Percentiles rank a stretch among this genome's conserved stretches.
phyloP scores from a whole-genome alignment of 2,329 filamentous ascomycete species.

The Nigrospora sphaerica region DNA sequence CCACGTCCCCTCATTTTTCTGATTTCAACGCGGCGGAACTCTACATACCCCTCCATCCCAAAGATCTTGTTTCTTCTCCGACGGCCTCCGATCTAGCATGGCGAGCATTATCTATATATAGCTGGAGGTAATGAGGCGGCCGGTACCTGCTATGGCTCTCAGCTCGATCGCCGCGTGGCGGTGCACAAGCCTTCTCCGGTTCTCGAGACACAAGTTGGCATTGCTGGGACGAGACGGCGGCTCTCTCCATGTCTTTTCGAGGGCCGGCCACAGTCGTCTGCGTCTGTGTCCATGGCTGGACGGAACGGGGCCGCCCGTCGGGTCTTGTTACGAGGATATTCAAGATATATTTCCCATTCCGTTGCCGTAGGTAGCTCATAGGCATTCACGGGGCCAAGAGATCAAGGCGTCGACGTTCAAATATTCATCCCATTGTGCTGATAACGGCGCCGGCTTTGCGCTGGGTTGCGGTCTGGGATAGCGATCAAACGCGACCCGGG shows the following conservation, averaged over 20 bases:
- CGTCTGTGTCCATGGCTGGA: conserved; percentile 3
- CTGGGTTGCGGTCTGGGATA: no score
- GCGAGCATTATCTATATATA: neutral
- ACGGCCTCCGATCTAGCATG: conserved; percentile 3
- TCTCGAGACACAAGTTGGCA: no score
- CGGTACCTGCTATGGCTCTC: no score
- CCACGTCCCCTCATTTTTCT: conserved; percentile 16
- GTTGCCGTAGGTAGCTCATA: conserved; percentile 8
- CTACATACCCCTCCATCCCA: conserved; percentile 16
- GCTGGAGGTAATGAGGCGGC: no score
- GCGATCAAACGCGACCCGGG: no score
- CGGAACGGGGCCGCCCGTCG: neutral
- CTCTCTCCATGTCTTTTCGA: no score
- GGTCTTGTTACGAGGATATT: neutral
- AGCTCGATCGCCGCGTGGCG: no score
- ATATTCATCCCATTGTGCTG: no score
- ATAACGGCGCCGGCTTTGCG: neutral
- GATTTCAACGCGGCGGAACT: conserved; percentile 3
- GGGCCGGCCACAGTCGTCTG: no score
- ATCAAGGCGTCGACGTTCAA: neutral
- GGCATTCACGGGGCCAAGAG: conserved; percentile 1
- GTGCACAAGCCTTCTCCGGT: no score
- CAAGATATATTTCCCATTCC: conserved; percentile 2
- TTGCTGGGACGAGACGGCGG: no score
- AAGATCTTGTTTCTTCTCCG: conserved; percentile 5